Conservation (phyloP, 495 filamentous ascomycete genomes). For the Chlorociboria aeruginascens region DNA sequence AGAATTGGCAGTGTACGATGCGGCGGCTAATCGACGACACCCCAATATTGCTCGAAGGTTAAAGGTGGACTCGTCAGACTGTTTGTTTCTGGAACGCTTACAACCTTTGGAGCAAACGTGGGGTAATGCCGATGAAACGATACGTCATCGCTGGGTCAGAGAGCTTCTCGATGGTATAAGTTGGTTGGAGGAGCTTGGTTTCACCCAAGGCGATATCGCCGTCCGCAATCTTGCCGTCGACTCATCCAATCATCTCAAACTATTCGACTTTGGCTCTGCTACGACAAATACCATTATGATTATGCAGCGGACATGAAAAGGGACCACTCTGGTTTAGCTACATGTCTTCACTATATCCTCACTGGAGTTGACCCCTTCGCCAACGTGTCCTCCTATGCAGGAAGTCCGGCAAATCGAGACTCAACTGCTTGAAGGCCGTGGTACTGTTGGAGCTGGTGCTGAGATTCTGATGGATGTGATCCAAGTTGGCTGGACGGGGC, state of each 20-base stretch:
- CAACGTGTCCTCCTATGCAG: conserved; percentile 3
- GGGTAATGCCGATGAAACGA: conserved; percentile 1
- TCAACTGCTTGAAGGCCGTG: conserved; percentile 2
- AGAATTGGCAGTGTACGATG: conserved; percentile 2
- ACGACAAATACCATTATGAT: conserved; percentile 4
- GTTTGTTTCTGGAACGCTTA: conserved; percentile 3
- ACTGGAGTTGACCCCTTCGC: conserved; percentile 5
- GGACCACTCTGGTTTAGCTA: conserved; percentile 9
- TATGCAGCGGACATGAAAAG: conserved; percentile 6
- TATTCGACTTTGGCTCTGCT: conserved; percentile 6
- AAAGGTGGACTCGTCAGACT: conserved; percentile 2
- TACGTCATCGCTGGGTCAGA: conserved; percentile 4
- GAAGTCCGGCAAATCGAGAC: conserved; percentile 6
- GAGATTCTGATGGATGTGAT: conserved; percentile 3
- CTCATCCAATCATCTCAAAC: conserved; percentile 1
- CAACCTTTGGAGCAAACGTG: conserved; percentile 2
- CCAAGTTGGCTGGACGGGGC: conserved; percentile 5
- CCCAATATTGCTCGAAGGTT: conserved; percentile 4
- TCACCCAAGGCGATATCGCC: not conserved
- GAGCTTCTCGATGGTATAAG: conserved; percentile 5
- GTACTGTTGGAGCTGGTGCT: conserved; percentile 4
- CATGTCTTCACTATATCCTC: conserved; percentile 10
- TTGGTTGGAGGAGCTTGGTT: conserved; percentile 7
- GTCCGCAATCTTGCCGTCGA: conserved; percentile 3
- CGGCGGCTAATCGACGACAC: not conserved